These are phyloP conservation scores for Boletus subcaerulescens DNA, from an alignment of 768 basidiomycete species.

Conservation along the genomic window DNA sequence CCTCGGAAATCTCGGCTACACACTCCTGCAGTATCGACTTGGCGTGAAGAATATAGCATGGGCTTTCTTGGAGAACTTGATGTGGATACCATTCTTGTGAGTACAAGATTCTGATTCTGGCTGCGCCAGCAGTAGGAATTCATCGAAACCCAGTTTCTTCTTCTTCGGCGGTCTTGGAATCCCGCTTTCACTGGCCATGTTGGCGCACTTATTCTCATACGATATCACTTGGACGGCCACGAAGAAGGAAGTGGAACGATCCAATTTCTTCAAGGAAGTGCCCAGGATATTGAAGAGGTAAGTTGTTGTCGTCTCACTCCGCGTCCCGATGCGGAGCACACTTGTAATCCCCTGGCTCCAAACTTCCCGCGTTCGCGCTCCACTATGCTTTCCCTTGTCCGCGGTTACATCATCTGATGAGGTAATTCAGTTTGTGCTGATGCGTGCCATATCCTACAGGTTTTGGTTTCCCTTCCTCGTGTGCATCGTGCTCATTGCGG, in stretches of 20 bases:
- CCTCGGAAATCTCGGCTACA: slow-evolving; percentile 67
- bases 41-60: slow-evolving; percentile 37
- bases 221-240: slow-evolving; percentile 59
- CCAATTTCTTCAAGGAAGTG: slow-evolving; percentile 89
- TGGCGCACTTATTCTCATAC: slow-evolving; percentile 56
- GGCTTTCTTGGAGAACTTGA: slow-evolving; percentile 25
- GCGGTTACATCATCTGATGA: slow-evolving; percentile 2
- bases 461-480: slow-evolving; percentile 43
- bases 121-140: not conserved
- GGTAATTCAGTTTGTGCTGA: slow-evolving; percentile 14
- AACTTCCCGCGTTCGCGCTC: not conserved
- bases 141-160: slow-evolving; percentile 35
- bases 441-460: slow-evolving; percentile 15
- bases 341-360: not conserved
- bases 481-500: slow-evolving; percentile 49
- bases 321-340: not conserved
- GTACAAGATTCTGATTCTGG: slow-evolving; percentile 2
- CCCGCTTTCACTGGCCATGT: slow-evolving; percentile 51
- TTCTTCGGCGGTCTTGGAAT: slow-evolving; percentile 58
- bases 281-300: slow-evolving; percentile 67
- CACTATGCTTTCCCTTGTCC: not conserved
- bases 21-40: slow-evolving; percentile 69
- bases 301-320: slow-evolving; percentile 2
- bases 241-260: slow-evolving; percentile 81
- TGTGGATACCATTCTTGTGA: slow-evolving; percentile 39